A percentile compares a stretch with the other conserved stretches of the same genome.
Conservation (phyloP, 805 yeast species). For the Ogataea ramenticola region DNA sequence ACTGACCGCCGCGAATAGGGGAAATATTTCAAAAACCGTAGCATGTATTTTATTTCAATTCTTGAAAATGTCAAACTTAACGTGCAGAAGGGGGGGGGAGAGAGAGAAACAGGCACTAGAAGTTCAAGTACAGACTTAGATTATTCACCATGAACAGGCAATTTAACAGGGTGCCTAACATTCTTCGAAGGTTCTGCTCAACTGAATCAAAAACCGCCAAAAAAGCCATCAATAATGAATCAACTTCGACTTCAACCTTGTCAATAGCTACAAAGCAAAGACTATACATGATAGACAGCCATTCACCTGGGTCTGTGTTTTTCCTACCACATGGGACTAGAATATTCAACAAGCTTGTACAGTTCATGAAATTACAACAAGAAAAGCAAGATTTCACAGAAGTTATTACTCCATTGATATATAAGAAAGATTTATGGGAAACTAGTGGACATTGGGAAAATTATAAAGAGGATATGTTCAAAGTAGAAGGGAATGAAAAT, state of each 20-base stretch:
- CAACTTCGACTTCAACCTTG: conserved; percentile 27
- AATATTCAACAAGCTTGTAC: conserved; percentile 68
- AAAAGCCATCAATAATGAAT: conserved; percentile 1
- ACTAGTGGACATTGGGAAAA: conserved; percentile 94
- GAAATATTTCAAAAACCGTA: no score
- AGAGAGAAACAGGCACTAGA: no score
- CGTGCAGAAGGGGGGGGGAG: no score
- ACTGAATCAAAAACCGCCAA: background rate
- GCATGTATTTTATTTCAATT: no score
- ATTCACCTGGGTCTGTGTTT: conserved; percentile 88
- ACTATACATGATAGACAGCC: conserved; percentile 68
- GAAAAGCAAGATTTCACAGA: conserved; percentile 78
- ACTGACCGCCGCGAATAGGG: no score
- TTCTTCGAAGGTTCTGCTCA: conserved; percentile 5
- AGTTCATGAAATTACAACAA: conserved; percentile 83
- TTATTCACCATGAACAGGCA: background rate
- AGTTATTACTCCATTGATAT: conserved; percentile 87
- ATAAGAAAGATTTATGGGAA: conserved; percentile 79
- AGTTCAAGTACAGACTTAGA: no score
- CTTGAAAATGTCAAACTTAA: no score
- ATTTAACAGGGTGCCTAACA: background rate
- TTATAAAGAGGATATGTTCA: conserved; percentile 90
- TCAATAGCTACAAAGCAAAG: conserved; percentile 59
- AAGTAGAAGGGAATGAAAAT: conserved; percentile 56
- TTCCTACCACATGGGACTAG: conserved; percentile 91